Conservation (phyloP, 306 rosid species). For the Dalbergia cochinchinensis region DNA sequence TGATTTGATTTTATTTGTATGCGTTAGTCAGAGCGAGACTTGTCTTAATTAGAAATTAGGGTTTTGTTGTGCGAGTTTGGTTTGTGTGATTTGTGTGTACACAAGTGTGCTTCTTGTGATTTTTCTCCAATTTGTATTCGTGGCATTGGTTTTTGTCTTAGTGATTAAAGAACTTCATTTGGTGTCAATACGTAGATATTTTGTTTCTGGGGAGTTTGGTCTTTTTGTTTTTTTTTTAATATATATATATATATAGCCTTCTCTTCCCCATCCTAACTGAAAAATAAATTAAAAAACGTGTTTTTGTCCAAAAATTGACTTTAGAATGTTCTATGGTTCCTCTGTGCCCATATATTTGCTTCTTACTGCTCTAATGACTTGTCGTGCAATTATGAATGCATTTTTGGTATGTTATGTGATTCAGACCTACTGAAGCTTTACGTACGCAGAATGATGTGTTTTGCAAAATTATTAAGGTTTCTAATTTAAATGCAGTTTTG, state of each 20-base stretch:
- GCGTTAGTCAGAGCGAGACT: background rate
- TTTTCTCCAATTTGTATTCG: background rate
- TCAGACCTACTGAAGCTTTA: slow-evolving; percentile 21
- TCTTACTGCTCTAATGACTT: slow-evolving; percentile 20
- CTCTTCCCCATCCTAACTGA: background rate
- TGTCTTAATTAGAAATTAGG: background rate
- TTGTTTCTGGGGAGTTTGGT: background rate
- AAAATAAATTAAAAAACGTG: background rate
- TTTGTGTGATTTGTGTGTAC: no score
- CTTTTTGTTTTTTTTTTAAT: background rate
- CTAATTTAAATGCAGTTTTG: slow-evolving; percentile 64
- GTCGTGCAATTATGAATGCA: background rate
- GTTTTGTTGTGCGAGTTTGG: background rate
- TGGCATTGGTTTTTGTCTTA: background rate
- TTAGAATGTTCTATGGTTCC: slow-evolving; percentile 19
- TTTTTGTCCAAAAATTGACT: background rate
- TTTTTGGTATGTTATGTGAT: background rate
- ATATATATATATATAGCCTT: background rate
- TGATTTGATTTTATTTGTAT: background rate
- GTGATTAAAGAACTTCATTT: no score
- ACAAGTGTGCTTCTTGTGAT: slow-evolving; percentile 14
- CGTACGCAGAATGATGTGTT: slow-evolving; percentile 7
- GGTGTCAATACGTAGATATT: background rate
- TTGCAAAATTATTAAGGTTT: slow-evolving; percentile 4
- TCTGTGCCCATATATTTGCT: background rate